phyloP scores from a whole-genome alignment of 768 basidiomycete species.

The Russula sp. region DNA sequence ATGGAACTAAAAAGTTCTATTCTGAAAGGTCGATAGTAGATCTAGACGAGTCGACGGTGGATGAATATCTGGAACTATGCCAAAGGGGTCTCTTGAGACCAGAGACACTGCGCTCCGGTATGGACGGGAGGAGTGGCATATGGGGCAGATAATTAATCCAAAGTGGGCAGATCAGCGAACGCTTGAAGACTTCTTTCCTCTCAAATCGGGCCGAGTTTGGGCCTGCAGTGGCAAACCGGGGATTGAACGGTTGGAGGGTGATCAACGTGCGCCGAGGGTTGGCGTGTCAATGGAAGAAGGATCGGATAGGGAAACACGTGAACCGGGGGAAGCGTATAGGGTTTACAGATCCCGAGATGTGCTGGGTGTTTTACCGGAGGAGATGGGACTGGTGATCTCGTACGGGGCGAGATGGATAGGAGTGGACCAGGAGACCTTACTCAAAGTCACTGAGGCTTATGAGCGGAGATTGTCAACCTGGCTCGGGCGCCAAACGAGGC shows the following conservation, averaged over 20 bases:
- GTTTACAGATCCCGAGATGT: constrained; percentile 70
- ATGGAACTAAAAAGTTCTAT: background rate
- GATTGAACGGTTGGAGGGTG: constrained; percentile 1
- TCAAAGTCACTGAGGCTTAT: constrained; percentile 56
- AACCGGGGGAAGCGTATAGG: constrained; percentile 59
- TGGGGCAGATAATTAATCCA: constrained; percentile 8
- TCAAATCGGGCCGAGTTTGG: constrained; percentile 7
- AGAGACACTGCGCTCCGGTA: constrained; percentile 15
- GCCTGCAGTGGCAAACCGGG: constrained; percentile 4
- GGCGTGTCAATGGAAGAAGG: constrained; percentile 20
- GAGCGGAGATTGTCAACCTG: constrained; percentile 61
- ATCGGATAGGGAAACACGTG: constrained; percentile 30
- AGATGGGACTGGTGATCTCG: constrained; percentile 50
- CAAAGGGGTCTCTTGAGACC: constrained; percentile 16
- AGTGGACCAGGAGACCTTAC: constrained; percentile 50
- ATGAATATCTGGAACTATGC: constrained; percentile 27
- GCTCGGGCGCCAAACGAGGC: constrained; percentile 37
- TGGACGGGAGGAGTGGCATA: background rate
- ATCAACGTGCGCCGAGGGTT: constrained; percentile 18
- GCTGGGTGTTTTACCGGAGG: constrained; percentile 53
- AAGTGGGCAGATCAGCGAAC: constrained; percentile 34
- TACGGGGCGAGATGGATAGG: constrained; percentile 57
- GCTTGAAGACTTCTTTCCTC: constrained; percentile 36
- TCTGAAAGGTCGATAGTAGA: constrained; percentile 20
- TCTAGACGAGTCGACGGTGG: constrained; percentile 18